A percentile compares a stretch with the other conserved stretches of the same genome.
These are phyloP conservation scores for Sedum album DNA, from an alignment of 164 flowering plant species.

Conservation along the genomic window DNA sequence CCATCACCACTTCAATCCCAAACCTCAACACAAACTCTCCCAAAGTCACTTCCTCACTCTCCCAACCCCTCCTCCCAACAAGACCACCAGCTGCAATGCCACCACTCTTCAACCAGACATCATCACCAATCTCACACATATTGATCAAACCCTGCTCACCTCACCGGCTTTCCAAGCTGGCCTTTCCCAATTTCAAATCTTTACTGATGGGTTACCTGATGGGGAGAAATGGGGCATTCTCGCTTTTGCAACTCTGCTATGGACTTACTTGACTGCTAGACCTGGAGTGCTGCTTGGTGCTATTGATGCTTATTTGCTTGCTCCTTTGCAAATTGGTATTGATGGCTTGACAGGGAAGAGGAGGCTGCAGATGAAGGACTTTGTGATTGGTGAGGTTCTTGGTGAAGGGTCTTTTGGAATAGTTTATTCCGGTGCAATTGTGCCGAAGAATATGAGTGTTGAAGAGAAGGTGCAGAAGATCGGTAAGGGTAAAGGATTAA, in stretches of 20 bases:
- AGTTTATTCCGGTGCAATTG: slow-evolving; percentile 76
- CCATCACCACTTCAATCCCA: slow-evolving; percentile 21
- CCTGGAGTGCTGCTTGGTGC: slow-evolving; percentile 92
- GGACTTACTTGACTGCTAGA: slow-evolving; percentile 91
- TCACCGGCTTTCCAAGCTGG: slow-evolving; percentile 42
- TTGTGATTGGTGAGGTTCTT: slow-evolving; percentile 51
- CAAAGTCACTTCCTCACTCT: slow-evolving; percentile 16
- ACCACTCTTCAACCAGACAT: slow-evolving; percentile 30
- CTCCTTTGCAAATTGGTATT: slow-evolving; percentile 70
- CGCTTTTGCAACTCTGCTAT: slow-evolving; percentile 48
- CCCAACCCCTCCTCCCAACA: slow-evolving; percentile 15
- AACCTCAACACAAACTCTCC: slow-evolving; percentile 12
- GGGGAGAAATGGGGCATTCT: slow-evolving; percentile 54
- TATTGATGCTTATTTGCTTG: slow-evolving; percentile 79
- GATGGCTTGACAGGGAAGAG: slow-evolving; percentile 59
- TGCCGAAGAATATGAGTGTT: slow-evolving; percentile 53
- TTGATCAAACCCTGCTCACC: slow-evolving; percentile 27
- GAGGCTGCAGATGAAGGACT: slow-evolving; percentile 62
- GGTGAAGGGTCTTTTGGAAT: slow-evolving; percentile 95
- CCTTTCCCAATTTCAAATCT: slow-evolving; percentile 35
- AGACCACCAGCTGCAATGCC: slow-evolving; percentile 34
- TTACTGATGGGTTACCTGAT: slow-evolving; percentile 44
- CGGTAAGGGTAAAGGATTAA: slow-evolving; percentile 28
- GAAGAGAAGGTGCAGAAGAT: slow-evolving; percentile 38
- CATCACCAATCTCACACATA: slow-evolving; percentile 18